Conservation (phyloP, 2,329 filamentous ascomycete genomes). For the Lachnum nothofagi region DNA sequence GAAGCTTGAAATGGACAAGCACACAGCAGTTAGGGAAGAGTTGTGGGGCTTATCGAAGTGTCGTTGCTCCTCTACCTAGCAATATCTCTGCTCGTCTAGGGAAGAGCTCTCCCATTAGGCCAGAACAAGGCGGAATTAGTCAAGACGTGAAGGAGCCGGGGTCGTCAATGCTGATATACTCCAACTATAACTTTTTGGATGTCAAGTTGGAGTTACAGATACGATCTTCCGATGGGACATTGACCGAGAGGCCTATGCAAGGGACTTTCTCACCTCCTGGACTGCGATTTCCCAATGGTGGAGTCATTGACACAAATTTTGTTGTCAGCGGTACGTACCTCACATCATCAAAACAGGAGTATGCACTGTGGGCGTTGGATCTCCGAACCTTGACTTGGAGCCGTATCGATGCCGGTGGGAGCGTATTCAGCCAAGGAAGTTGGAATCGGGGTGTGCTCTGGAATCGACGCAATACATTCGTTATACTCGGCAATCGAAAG, state of each 20-base stretch:
- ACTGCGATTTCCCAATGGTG: slow-evolving; percentile 90
- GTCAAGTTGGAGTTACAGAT: slow-evolving; percentile 94
- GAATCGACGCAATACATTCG: slow-evolving; percentile 90
- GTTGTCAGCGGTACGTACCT: slow-evolving; percentile 96
- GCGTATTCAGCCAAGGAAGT: slow-evolving; percentile 91
- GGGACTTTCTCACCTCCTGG: slow-evolving; percentile 84
- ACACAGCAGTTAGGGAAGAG: slow-evolving; percentile 83
- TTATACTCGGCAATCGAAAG: slow-evolving; percentile 90
- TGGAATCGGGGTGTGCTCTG: slow-evolving; percentile 96
- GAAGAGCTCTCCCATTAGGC: slow-evolving; percentile 40
- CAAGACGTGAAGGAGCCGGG: slow-evolving; percentile 53
- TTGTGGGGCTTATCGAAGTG: slow-evolving; percentile 93
- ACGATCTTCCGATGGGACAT: slow-evolving; percentile 72
- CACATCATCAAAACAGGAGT: slow-evolving; percentile 96
- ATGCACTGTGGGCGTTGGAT: slow-evolving; percentile 92
- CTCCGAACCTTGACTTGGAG: slow-evolving; percentile 86
- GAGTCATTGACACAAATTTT: slow-evolving; percentile 91
- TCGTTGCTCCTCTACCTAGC: slow-evolving; percentile 76
- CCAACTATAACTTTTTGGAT: slow-evolving; percentile 97
- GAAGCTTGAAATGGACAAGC: slow-evolving; percentile 91
- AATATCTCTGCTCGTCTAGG: slow-evolving; percentile 63
- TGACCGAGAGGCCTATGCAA: slow-evolving; percentile 85
- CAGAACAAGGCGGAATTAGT: slow-evolving; percentile 40
- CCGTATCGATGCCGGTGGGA: slow-evolving; percentile 89
- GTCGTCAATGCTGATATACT: slow-evolving; percentile 89